Percentiles rank a stretch among this genome's conserved stretches.
Evolutionary conservation across 768 basidiomycete species (phyloP).

Genomic region (Lactifluus pinguis): DNA sequence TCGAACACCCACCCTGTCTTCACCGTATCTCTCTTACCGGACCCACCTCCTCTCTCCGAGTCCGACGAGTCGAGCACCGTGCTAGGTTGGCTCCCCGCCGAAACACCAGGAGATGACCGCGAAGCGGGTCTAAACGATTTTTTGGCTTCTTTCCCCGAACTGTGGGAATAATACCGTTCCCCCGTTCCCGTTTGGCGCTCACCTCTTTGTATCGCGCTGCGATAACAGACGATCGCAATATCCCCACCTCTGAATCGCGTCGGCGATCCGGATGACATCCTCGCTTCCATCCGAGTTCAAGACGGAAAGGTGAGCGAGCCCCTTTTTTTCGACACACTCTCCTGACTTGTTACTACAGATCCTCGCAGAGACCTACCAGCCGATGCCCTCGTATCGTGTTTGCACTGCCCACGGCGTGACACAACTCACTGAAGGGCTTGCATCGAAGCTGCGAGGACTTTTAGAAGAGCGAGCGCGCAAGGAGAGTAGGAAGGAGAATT

Average conservation of each 20-base stretch:
- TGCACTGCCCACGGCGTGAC: conserved; percentile 68
- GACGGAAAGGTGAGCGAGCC: conserved; percentile 45
- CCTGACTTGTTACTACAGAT: conserved; percentile 34
- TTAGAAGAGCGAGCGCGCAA: conserved; percentile 28
- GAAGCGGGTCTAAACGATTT: no score
- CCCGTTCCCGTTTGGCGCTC: background rate
- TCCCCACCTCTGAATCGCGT: conserved; percentile 68
- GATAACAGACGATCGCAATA: no score
- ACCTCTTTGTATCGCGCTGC: background rate
- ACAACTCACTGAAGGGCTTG: conserved; percentile 60
- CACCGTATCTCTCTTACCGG: conserved; percentile 13
- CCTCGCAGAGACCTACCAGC: conserved; percentile 60
- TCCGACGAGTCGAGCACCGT: no score
- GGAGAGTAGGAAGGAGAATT: conserved; percentile 22
- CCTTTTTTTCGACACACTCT: background rate
- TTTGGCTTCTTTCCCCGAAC: background rate
- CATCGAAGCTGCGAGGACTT: conserved; percentile 35
- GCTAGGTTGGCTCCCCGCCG: no score
- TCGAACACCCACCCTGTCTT: conserved; percentile 12
- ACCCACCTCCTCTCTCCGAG: conserved; percentile 9
- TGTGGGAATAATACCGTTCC: background rate
- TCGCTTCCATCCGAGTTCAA: conserved; percentile 65
- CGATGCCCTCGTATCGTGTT: conserved; percentile 77
- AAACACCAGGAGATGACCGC: no score
- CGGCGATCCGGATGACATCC: conserved; percentile 78